phyloP scores from a whole-genome alignment of 306 rosid genomes.

The Cucumis cinereus region DNA sequence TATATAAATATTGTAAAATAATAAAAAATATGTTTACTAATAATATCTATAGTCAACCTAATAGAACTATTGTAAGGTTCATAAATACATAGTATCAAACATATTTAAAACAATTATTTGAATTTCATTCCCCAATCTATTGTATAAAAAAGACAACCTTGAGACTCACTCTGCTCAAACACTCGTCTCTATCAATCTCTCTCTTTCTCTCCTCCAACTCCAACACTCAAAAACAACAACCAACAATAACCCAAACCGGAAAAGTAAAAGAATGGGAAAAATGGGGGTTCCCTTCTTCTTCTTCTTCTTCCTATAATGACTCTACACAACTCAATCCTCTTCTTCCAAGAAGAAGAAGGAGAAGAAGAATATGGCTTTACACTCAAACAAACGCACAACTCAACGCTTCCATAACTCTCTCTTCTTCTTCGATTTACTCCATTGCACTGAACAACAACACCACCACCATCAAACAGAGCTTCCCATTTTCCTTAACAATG shows the following conservation, averaged over 20 bases:
- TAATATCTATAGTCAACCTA: too few relatives aligned
- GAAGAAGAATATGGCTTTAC: conserved; percentile 11
- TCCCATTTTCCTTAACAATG: background rate
- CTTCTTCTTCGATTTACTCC: background rate
- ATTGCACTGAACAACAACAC: background rate
- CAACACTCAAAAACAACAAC: background rate
- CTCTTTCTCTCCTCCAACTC: background rate
- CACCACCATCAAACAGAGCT: background rate
- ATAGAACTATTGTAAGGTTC: too few relatives aligned
- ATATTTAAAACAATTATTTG: too few relatives aligned
- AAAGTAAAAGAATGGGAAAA: background rate
- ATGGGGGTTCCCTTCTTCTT: background rate
- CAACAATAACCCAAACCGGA: background rate
- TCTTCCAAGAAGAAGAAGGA: conserved; percentile 2
- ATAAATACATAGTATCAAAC: too few relatives aligned
- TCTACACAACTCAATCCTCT: background rate
- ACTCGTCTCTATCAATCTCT: conserved; percentile 12
- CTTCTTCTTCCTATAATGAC: background rate
- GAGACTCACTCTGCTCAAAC: conserved; percentile 45
- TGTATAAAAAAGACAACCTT: conserved; percentile 54
- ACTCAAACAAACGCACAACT: background rate
- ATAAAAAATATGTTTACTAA: too few relatives aligned
- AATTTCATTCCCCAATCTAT: too few relatives aligned
- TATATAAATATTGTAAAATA: too few relatives aligned
- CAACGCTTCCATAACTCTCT: background rate